Base-by-base conservation (phyloP, 2,329 filamentous ascomycete species). In the Pezizomycotina sp. region DNA sequence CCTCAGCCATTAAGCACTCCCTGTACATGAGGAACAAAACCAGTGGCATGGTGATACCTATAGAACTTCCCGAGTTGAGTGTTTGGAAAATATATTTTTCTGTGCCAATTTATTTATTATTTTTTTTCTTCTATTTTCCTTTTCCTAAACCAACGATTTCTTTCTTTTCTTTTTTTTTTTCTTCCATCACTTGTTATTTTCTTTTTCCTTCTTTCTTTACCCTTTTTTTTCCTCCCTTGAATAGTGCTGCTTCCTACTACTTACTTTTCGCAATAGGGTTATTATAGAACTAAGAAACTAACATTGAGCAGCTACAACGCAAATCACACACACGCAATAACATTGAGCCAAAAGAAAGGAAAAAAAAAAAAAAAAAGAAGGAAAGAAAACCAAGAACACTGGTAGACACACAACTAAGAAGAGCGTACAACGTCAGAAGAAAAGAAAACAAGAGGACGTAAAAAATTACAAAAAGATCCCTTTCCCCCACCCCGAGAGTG, bases 171-270 rank as follows among this genome's bases (percentile, higher is more conserved):
- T 16, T 19, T 21, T 31, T 36, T n/a, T 40, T 38, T 29, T 26
- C 26, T 19, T 28, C 14, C 19, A 38, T 25, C 27, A 36, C 35
- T 26, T 25, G 23, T 29, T 27, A 27, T 22, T 29, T 36, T 14
- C 32, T 35, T 31, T 23, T 29, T 30, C 18, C 26, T 24, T 18
- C 39, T 42, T 42, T 38, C 33, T 38, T 38, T 42, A 28, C 30
- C 35, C 34, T 27, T 31, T 34, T 31, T 18, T 18, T 16, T 42
- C 34, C 38, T 23, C 15, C 26, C 38, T 26, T 36, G 26, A 28
- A 12, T 19, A 32, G 24, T 34, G 36, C 34, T 38, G 27, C 32
- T 38, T 33, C 36, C 33, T 25, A 33, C 35, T 12, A 20, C 34
- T 31, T 29, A 36, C 27, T 31, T 28, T 27, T 26, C 21, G 13